Conservation (phyloP, 148 eudicot genomes). For the Vaccinium darrowii region DNA sequence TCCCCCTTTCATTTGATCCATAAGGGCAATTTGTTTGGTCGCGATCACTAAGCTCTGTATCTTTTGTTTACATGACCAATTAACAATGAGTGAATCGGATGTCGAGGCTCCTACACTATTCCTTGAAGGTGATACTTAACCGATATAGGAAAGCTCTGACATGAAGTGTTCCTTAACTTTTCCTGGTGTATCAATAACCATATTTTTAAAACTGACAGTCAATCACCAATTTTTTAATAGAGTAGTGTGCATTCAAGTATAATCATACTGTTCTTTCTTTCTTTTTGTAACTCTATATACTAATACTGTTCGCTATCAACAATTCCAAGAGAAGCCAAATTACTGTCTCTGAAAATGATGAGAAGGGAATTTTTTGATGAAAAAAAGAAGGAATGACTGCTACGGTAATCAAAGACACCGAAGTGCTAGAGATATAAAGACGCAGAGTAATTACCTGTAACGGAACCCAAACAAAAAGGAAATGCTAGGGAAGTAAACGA, state of each 20-base stretch:
- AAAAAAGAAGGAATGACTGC: too few relatives aligned
- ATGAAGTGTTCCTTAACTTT: background rate
- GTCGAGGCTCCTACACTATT: background rate
- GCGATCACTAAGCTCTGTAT: background rate
- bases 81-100: too few relatives aligned
- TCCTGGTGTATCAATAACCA: background rate
- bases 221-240: too few relatives aligned
- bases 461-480: background rate
- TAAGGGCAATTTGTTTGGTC: background rate
- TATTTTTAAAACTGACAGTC: too few relatives aligned
- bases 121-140: background rate
- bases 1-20: background rate
- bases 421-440: background rate
- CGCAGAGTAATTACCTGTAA: background rate
- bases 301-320: too few relatives aligned
- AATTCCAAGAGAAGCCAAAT: too few relatives aligned
- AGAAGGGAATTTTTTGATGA: too few relatives aligned
- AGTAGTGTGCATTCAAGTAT: too few relatives aligned
- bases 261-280: too few relatives aligned
- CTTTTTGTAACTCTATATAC: too few relatives aligned
- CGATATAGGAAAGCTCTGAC: background rate
- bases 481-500: background rate
- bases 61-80: background rate
- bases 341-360: too few relatives aligned
- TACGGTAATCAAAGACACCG: background rate